Base-by-base conservation (phyloP, 306 rosid species). In the Dryas drummondii region DNA sequence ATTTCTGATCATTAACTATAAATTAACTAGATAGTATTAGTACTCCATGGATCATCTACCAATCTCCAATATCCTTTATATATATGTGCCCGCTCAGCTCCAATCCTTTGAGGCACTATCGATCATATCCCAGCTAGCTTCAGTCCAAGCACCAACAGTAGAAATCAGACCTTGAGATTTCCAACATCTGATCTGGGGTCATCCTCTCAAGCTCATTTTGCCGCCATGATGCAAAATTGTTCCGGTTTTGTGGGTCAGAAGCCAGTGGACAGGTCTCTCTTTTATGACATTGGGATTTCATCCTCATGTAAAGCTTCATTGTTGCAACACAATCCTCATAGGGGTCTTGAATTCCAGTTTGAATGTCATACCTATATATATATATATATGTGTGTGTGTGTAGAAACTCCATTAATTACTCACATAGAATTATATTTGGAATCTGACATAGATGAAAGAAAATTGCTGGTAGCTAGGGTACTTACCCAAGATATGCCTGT, bases 131-230 rank as follows among this genome's bases (percentile, higher is more conserved):
- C 37, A 32, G 37, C 37, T 32, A 32, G 37, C 12, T 62, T 42
- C 87, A 84, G 82, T 94, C 99, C 84, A 96, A 72, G 89, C 99
- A 92, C 99, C 99, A 96, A 76, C 99, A 96, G 68, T 92, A 89
- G 85, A 85, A 96, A 76, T 96, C 97, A 81, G 97, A 89, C 87
- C 93, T 89, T 48, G 98, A 96, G 75, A 88, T 80, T 5, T 82
- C 91, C 71, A 96, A 73, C 94, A 96, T 81, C 45, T 92, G 97
- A 51, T 92, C 93, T 41, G 99, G 93, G 69, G 48, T 83, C 99
- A 90, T 92, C 76, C 89, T 90, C 85, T 90, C 92, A 47, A 92
- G 90, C 76, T 92, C 97, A 70, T 32, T 79, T 76, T 89, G 96
- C 78, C 91, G 86, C 97, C 94, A 84, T 0, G 82, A 58, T 41